Evolutionary conservation across 2,329 filamentous ascomycete genomes (phyloP).

Genomic region (Aspergillus chevalieri): DNA sequence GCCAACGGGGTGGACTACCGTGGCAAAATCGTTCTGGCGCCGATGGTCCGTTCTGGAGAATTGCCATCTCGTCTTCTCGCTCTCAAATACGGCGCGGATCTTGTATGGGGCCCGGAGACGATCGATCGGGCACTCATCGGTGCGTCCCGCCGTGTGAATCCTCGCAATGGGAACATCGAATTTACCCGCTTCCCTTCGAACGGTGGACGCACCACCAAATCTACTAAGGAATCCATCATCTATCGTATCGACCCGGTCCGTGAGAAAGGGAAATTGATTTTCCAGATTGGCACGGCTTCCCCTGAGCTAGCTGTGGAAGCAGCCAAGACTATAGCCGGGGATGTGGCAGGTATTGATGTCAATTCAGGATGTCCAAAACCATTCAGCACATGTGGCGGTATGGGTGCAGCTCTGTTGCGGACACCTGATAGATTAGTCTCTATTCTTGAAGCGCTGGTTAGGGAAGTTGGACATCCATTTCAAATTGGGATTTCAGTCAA

Average conservation of each 20-base stretch:
- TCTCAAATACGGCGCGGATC: slow-evolving; percentile 88
- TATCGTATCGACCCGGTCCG: slow-evolving; percentile 74
- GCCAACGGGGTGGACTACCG: slow-evolving; percentile 86
- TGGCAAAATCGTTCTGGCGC: slow-evolving; percentile 87
- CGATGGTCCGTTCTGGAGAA: slow-evolving; percentile 96
- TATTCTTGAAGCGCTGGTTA: slow-evolving; percentile 77
- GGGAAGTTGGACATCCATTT: slow-evolving; percentile 67
- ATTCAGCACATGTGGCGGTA: slow-evolving; percentile 87
- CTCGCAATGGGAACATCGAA: slow-evolving; percentile 71
- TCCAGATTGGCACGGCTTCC: slow-evolving; percentile 84
- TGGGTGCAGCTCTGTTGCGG: slow-evolving; percentile 85
- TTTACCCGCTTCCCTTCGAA: slow-evolving; percentile 55
- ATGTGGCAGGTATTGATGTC: slow-evolving; percentile 91
- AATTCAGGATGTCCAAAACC: slow-evolving; percentile 98
- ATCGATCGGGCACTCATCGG: slow-evolving; percentile 90
- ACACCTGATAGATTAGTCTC: slow-evolving; percentile 77
- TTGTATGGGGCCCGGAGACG: slow-evolving; percentile 97
- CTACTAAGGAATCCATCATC: slow-evolving; percentile 60
- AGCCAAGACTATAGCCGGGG: slow-evolving; percentile 72
- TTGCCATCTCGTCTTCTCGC: slow-evolving; percentile 81
- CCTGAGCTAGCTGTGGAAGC: slow-evolving; percentile 78
- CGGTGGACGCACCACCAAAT: no score
- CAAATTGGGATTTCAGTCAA: slow-evolving; percentile 95
- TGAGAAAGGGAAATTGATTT: slow-evolving; percentile 72
- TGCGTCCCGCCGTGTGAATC: slow-evolving; percentile 69